These are phyloP conservation scores for Ganoderma sinense DNA, from an alignment of 1,284 basidiomycete species.

Conservation along the genomic window DNA sequence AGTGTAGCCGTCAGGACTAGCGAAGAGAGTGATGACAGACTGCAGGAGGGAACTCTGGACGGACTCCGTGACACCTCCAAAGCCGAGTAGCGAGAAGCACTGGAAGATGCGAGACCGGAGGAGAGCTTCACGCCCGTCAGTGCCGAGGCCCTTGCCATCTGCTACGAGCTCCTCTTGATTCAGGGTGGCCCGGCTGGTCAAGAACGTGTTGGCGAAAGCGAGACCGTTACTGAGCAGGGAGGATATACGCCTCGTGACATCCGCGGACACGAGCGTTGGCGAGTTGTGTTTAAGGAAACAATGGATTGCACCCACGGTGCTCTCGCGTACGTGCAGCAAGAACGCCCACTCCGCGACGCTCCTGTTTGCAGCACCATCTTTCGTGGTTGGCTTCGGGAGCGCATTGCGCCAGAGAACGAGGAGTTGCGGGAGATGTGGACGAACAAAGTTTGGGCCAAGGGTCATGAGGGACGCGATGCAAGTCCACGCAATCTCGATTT, in stretches of 20 bases:
- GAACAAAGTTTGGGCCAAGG: slow-evolving; percentile 93
- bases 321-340: slow-evolving; percentile 90
- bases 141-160: slow-evolving; percentile 58
- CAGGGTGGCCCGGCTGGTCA: slow-evolving; percentile 57
- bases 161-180: slow-evolving; percentile 46
- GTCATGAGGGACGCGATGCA: slow-evolving; percentile 91
- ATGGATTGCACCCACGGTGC: slow-evolving; percentile 88
- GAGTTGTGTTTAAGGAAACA: slow-evolving; percentile 89
- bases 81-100: slow-evolving; percentile 87
- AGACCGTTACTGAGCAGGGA: slow-evolving; percentile 90
- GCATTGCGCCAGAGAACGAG: slow-evolving; percentile 98
- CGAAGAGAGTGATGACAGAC: slow-evolving; percentile 85
- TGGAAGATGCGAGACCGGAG: slow-evolving; percentile 89
- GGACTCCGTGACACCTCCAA: slow-evolving; percentile 81
- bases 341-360: slow-evolving; percentile 90
- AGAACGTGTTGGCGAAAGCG: slow-evolving; percentile 83
- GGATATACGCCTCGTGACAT: slow-evolving; percentile 88
- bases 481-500: slow-evolving; percentile 96
- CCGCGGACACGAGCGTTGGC: slow-evolving; percentile 83
- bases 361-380: slow-evolving; percentile 79
- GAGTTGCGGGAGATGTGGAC: slow-evolving; percentile 90
- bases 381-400: slow-evolving; percentile 91
- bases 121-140: slow-evolving; percentile 85
- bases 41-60: slow-evolving; percentile 87
- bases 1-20: slow-evolving; percentile 81